These are phyloP conservation scores for Hirschioporus abietinus DNA, from an alignment of 768 basidiomycete species.

Conservation along the genomic window DNA sequence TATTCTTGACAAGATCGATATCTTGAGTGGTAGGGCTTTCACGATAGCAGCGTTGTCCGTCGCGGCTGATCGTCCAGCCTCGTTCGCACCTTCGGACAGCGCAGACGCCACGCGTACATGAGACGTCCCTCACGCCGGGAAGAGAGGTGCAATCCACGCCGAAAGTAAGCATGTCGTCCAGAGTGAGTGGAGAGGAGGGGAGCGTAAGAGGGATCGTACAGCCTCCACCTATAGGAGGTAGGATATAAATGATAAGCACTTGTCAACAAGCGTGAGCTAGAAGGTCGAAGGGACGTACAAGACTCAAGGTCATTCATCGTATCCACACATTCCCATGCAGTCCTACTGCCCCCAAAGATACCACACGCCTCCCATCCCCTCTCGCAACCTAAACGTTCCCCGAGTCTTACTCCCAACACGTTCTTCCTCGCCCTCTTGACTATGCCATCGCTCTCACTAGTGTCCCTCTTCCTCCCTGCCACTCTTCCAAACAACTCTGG, in stretches of 20 bases:
- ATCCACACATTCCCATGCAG: slow-evolving; percentile 46
- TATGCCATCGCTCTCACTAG: slow-evolving; percentile 19
- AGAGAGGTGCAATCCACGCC: slow-evolving; percentile 49
- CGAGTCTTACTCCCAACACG: neutral
- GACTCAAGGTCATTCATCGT: slow-evolving; percentile 44
- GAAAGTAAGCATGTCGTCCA: slow-evolving; percentile 6
- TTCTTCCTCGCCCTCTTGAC: slow-evolving; percentile 11
- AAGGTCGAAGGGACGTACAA: slow-evolving; percentile 31
- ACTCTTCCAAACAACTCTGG: neutral
- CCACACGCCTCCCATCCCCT: slow-evolving; percentile 37
- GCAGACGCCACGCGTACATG: slow-evolving; percentile 40
- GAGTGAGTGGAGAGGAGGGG: slow-evolving; percentile 17
- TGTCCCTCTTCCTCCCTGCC: neutral
- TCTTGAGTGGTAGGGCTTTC: neutral
- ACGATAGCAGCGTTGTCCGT: neutral
- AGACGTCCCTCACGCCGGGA: slow-evolving; percentile 42
- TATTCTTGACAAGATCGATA: neutral
- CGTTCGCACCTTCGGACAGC: slow-evolving; percentile 39
- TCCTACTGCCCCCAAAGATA: slow-evolving; percentile 30
- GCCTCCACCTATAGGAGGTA: slow-evolving; percentile 37
- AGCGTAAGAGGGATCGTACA: slow-evolving; percentile 30
- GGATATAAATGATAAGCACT: neutral
- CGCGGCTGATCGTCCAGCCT: slow-evolving; percentile 24
- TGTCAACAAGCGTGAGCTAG: neutral
- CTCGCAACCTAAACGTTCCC: slow-evolving; percentile 4